Evolutionary conservation across 805 yeast genomes (phyloP).

Genomic region (Metschnikowia borealis): DNA sequence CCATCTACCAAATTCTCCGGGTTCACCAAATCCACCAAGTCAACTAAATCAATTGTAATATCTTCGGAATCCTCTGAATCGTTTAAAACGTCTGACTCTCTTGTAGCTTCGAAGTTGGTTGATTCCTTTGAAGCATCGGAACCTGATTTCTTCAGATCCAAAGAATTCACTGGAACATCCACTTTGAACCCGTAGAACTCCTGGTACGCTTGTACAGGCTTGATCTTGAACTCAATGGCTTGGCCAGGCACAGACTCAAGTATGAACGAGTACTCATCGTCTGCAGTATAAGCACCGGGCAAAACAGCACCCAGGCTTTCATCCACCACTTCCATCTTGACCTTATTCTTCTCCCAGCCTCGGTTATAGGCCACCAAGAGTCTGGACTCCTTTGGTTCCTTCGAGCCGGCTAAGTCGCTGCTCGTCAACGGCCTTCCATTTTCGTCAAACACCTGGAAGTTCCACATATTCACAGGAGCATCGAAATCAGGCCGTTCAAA

Average conservation of each 20-base stretch:
- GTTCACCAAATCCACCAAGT: no score
- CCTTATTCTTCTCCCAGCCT: conserved; percentile 7
- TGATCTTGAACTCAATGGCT: not conserved
- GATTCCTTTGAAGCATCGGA: no score
- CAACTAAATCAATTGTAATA: no score
- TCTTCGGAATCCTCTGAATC: no score
- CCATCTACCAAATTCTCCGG: no score
- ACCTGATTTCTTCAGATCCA: no score
- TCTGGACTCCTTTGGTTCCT: not conserved
- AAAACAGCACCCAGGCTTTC: conserved; percentile 4
- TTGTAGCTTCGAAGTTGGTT: no score
- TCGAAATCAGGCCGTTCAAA: conserved; percentile 17
- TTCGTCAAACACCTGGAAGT: conserved; percentile 21
- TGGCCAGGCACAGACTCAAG: not conserved
- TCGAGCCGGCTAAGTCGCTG: not conserved
- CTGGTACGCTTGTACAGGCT: conserved; percentile 4
- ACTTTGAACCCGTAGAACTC: conserved; percentile 6
- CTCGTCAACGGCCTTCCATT: conserved; percentile 3
- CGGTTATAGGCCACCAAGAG: conserved; percentile 8
- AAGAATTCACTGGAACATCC: not conserved
- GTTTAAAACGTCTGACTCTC: no score
- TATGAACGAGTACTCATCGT: conserved; percentile 7
- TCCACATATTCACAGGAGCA: conserved; percentile 26
- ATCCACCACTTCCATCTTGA: conserved; percentile 10
- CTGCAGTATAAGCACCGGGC: conserved; percentile 6